Evolutionary conservation across 73 alveolate genomes (phyloP).

Genomic region (Paramecium sonneborni): DNA sequence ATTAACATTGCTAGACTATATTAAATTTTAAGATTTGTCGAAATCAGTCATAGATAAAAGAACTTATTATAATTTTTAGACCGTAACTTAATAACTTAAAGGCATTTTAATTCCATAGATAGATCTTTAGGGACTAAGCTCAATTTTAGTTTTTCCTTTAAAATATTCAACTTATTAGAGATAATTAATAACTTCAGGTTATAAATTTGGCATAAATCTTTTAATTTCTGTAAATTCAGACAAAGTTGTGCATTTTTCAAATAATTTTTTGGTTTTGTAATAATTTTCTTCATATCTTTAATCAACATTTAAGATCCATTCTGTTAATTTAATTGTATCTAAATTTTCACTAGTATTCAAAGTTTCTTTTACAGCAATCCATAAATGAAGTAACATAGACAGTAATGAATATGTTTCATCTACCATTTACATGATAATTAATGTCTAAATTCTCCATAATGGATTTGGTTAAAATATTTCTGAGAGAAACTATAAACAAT

Average conservation of each 20-base stretch:
- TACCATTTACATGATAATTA: conserved; percentile 30
- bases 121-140: neutral
- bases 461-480: neutral
- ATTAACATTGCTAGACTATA: neutral
- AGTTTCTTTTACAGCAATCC: conserved; percentile 52
- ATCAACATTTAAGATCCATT: conserved; percentile 41
- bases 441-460: conserved; percentile 55
- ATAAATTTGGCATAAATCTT: conserved; percentile 41
- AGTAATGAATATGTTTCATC: conserved; percentile 60
- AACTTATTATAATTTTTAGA: neutral
- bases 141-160: conserved; percentile 21
- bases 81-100: conserved; percentile 22
- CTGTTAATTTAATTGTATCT: conserved; percentile 14
- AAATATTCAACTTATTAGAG: conserved; percentile 13
- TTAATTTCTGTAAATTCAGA: conserved; percentile 23
- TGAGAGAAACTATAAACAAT: neutral
- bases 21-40: neutral
- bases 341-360: neutral
- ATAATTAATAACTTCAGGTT: conserved; percentile 40
- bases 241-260: neutral
- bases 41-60: neutral
- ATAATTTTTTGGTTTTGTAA: neutral
- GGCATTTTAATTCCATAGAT: conserved; percentile 49
- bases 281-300: conserved; percentile 28
- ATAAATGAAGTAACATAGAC: conserved; percentile 51